Evolutionary conservation across 768 basidiomycete species (phyloP), one percentile per base, ranked within the genome.

Genomic region (Bullera alba): DNA sequence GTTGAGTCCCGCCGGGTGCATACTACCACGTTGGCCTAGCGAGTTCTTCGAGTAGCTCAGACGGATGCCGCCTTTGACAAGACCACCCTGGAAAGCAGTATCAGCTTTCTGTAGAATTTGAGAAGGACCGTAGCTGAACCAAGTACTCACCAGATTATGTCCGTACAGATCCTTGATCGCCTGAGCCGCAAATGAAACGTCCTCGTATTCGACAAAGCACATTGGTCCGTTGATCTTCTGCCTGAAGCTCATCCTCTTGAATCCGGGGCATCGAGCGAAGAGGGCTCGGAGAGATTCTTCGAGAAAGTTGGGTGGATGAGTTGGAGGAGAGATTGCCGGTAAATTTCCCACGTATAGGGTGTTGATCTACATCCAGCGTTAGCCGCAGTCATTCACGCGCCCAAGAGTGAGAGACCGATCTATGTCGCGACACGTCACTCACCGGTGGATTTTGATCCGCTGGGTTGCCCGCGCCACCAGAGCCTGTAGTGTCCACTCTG

Each of bases 131-230:
- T 16, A n/a, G n/a, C n/a, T 28, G 12, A 14, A n/a, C 28, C 26
- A 10, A 19, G 15, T 5, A 61, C 69, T 61, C 49, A 68, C 69
- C 35, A 99, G 77, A n/a, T 82, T 87, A 67, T 91, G 80, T 22
- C 95, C 95, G 50, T 95, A 90, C 54, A 96, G 77, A 41, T 91
- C 86, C 51, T 84, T 81, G 63, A 97, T 78, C n/a, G 93, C 87
- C 68, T 80, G 82, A 6, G 87, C 83, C 8, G 95, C 95, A 65
- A 77, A 81, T 8, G 77, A 72, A 19, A 95, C 88, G 67, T 92
- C 90, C 50, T 95, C 88, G 59, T 97, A 99, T 86, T 99, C 95
- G 38, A 97, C 91, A 71, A 97, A 97, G 73, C 95, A 97, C 92
- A 97, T 97, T 6, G 93, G 93, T 0, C 95, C 92, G 62, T 92